phyloP scores from a whole-genome alignment of 2,329 filamentous ascomycete species.

The Colletotrichum tamarilloi region DNA sequence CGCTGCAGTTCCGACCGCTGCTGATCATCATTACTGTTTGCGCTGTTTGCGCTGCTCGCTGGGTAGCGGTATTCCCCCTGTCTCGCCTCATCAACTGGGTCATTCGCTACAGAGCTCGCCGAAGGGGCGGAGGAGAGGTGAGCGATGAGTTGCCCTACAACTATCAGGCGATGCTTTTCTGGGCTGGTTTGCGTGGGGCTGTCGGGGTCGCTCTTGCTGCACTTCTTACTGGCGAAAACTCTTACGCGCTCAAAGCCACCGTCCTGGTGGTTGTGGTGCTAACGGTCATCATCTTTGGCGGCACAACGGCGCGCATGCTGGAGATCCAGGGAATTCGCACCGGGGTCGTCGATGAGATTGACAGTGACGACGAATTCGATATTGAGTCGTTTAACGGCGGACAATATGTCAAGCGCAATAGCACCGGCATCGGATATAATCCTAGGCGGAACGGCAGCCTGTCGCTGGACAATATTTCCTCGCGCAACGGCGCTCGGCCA shows the following conservation, averaged over 20 bases:
- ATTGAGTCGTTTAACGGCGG: slow-evolving; percentile 82
- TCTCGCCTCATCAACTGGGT: slow-evolving; percentile 93
- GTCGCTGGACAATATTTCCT: slow-evolving; percentile 63
- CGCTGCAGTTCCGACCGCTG: slow-evolving; percentile 90
- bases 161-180: slow-evolving; percentile 99
- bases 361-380: slow-evolving; percentile 98
- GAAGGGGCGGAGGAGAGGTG: slow-evolving; percentile 74
- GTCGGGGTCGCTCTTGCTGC: slow-evolving; percentile 96
- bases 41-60: slow-evolving; percentile 91
- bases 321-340: slow-evolving; percentile 97
- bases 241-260: slow-evolving; percentile 86
- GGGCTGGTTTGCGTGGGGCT: slow-evolving; percentile 94
- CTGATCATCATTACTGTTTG: slow-evolving; percentile 94
- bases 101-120: slow-evolving; percentile 84
- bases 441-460: slow-evolving; percentile 75
- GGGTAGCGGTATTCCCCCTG: slow-evolving; percentile 94
- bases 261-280: slow-evolving; percentile 98
- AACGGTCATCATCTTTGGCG: slow-evolving; percentile 98
- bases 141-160: slow-evolving; percentile 92
- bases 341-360: slow-evolving; percentile 95
- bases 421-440: slow-evolving; percentile 80
- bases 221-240: slow-evolving; percentile 84
- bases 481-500: slow-evolving; percentile 35
- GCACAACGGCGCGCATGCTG: slow-evolving; percentile 96
- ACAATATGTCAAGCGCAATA: slow-evolving; percentile 84